Base-by-base conservation (phyloP, 1,284 basidiomycete genomes). In the Volvariella volvacea region DNA sequence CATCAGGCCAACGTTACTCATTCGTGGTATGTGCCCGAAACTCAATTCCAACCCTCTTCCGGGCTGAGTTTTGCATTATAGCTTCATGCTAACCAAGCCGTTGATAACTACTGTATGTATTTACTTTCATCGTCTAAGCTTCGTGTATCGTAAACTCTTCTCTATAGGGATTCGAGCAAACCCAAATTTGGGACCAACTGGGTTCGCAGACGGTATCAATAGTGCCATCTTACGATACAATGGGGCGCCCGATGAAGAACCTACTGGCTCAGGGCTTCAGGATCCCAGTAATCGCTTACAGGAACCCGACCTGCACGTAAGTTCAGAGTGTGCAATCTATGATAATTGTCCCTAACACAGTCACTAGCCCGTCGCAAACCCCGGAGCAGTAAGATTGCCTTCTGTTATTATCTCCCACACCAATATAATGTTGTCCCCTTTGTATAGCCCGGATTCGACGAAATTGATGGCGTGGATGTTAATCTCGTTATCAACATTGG, bases 181-280 rank as follows among this genome's bases (percentile, higher is more conserved):
- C 19, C 56, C 57, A 15, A 56, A 52, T 33, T 32, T 46, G 14
- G 43, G 39, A 25, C 25, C 15, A 22, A 42, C 43, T 12, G 51
- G 49, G 3, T 61, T 61, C 33, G 48, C 43, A 10, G 52, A 53
- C n/a, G 56, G 58, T 7, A 42, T 56, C 22, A 59, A 60, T 47
- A 59, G 55, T 22, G 60, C 59, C 2, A 59, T 62, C 20, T 50
- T 62, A 8, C 54, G 57, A 6, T 61, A 61, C 39, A 34, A 20
- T 6, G 59, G 55, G 17, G 59, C 59, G 14, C 46, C 51, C 1
- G 41, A 34, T 19, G 44, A 34, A 2, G 52, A 56, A 21, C 53
- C 55, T n/a, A 46, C 32, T 6, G n/a, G 61, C 51, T 41, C 66
- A 71, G 46, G 71, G 69, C 38, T 70, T 72, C 0, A 70, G 72